Evolutionary conservation across 139 green algal species (phyloP).

Genomic region (Tetradesmus obliquus): DNA sequence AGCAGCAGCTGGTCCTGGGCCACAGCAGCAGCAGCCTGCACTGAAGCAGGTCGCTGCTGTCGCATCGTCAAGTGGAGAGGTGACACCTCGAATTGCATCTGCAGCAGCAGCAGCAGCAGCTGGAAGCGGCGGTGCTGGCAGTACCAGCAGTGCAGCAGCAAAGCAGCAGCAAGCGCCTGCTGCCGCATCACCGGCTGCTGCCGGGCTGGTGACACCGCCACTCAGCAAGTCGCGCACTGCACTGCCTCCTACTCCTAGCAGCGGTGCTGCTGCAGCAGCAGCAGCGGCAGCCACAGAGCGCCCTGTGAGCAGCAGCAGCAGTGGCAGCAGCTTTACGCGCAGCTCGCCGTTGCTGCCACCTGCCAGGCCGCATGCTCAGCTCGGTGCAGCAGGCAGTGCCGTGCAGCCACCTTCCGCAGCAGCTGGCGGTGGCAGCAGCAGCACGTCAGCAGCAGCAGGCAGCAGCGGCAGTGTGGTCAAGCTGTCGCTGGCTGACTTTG

Average conservation of each 20-base stretch:
- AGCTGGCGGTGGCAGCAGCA: not conserved
- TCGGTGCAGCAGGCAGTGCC: not conserved
- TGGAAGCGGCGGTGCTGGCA: not conserved
- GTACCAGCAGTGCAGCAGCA: not conserved
- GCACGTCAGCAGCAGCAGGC: no score
- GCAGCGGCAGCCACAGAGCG: not conserved
- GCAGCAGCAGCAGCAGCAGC: constrained; percentile 5
- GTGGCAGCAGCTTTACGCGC: not conserved
- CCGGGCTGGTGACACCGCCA: not conserved
- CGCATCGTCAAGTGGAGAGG: not conserved
- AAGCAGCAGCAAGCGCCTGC: not conserved
- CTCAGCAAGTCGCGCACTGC: not conserved
- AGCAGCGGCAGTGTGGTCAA: not conserved
- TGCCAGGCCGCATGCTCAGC: not conserved
- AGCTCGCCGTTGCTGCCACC: not conserved
- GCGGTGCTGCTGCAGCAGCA: not conserved
- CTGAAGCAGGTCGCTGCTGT: not conserved
- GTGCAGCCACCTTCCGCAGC: not conserved
- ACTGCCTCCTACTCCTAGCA: not conserved
- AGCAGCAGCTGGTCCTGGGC: not conserved
- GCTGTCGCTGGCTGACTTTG: constrained; percentile 34
- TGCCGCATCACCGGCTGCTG: not conserved
- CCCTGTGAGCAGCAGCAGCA: not conserved
- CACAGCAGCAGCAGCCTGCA: not conserved
- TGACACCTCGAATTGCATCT: not conserved